Conservation (phyloP, 495 filamentous ascomycete genomes). For the Clavariopsis aquatica region DNA sequence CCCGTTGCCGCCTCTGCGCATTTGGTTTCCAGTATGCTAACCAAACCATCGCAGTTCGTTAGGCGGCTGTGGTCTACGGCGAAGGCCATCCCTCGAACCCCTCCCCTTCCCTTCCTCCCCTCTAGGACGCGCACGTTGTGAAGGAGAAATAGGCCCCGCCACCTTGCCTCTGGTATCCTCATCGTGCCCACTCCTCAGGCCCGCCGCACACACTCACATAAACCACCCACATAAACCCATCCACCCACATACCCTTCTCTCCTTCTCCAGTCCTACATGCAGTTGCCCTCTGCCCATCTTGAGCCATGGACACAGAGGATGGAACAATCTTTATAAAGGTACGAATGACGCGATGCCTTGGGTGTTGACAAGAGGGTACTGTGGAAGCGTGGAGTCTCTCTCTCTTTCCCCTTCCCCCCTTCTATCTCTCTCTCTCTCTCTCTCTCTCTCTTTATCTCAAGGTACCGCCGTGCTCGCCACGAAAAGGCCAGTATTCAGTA, state of each 20-base stretch:
- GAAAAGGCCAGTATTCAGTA: too few species aligned
- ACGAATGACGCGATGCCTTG: too few species aligned
- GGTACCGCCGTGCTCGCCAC: too few species aligned
- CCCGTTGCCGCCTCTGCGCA: neutral
- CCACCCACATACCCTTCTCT: conserved; percentile 2
- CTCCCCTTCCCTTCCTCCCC: too few species aligned
- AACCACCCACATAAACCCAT: neutral
- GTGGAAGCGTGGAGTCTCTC: too few species aligned
- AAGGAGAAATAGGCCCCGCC: conserved; percentile 26
- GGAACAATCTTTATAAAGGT: conserved; percentile 45
- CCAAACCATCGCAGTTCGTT: conserved; percentile 13
- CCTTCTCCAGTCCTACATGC: conserved; percentile 32
- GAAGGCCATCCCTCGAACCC: conserved; percentile 4
- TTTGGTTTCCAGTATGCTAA: conserved; percentile 9
- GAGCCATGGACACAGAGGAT: conserved; percentile 43
- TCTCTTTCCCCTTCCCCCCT: too few species aligned
- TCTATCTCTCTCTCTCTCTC: too few species aligned
- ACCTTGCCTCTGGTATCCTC: conserved; percentile 8
- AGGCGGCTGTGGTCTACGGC: conserved; percentile 21
- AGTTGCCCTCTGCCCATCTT: conserved; percentile 2
- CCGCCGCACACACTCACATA: neutral
- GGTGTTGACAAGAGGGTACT: too few species aligned
- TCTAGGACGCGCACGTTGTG: conserved; percentile 11
- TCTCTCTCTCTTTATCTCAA: too few species aligned
- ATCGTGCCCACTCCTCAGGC: conserved; percentile 17